phyloP scores from a whole-genome alignment of 768 basidiomycete species.

The Mycena galericulata region DNA sequence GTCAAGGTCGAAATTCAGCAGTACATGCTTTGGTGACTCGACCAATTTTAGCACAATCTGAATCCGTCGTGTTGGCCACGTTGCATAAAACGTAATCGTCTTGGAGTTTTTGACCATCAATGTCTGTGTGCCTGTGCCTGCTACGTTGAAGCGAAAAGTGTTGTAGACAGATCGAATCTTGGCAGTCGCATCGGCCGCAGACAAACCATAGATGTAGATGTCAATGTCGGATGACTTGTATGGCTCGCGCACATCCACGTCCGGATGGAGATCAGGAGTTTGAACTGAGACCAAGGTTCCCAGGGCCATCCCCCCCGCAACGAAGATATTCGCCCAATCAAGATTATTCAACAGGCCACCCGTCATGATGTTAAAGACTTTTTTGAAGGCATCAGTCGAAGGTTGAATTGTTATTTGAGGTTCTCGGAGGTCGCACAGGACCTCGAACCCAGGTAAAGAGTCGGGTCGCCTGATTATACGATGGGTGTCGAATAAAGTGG shows the following conservation, averaged over 20 bases:
- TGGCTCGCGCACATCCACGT: constrained; percentile 30
- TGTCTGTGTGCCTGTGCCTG: constrained; percentile 36
- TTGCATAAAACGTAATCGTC: constrained; percentile 33
- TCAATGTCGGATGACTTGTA: too few species aligned
- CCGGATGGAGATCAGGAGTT: constrained; percentile 16
- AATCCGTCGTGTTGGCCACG: constrained; percentile 29
- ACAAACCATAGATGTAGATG: constrained; percentile 33
- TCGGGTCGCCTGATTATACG: too few species aligned
- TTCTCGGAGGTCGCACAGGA: constrained; percentile 24
- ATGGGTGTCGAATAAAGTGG: too few species aligned
- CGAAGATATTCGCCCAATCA: constrained; percentile 34
- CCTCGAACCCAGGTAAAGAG: constrained; percentile 29
- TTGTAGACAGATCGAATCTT: too few species aligned
- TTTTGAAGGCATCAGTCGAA: constrained; percentile 22
- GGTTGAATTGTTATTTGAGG: constrained; percentile 25
- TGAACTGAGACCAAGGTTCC: constrained; percentile 30
- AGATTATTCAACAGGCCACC: constrained; percentile 28
- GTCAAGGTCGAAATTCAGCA: constrained; percentile 35
- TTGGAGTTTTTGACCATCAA: too few species aligned
- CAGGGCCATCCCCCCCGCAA: constrained; percentile 33
- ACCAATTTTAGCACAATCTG: constrained; percentile 37
- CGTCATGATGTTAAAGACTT: constrained; percentile 28
- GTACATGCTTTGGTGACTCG: constrained; percentile 27
- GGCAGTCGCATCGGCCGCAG: constrained; percentile 20
- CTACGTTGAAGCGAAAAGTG: constrained; percentile 30